Percentiles rank a stretch among this genome's conserved stretches.
phyloP scores from a whole-genome alignment of 805 yeast species.

The Isabelozyma gotoi region DNA sequence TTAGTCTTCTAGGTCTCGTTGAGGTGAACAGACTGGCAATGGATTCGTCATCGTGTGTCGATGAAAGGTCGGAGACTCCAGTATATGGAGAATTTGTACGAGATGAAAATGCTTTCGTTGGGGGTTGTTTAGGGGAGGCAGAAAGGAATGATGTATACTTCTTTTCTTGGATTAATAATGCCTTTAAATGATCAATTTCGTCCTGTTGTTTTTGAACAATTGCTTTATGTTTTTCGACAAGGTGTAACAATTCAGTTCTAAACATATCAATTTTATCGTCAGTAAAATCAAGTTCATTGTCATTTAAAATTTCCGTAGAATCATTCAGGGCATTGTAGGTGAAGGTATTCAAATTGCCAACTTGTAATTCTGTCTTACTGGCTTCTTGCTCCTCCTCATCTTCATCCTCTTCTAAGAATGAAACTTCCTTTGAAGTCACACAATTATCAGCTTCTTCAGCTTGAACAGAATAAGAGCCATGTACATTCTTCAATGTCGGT shows the following conservation, averaged over 20 bases:
- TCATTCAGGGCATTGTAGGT: background rate
- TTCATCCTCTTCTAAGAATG: background rate
- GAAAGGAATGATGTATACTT: constrained; percentile 4
- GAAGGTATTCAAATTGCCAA: background rate
- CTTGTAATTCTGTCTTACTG: background rate
- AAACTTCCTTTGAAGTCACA: background rate
- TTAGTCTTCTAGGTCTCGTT: background rate
- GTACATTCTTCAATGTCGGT: background rate
- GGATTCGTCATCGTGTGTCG: background rate
- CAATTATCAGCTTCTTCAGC: background rate
- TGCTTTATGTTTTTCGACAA: constrained; percentile 20
- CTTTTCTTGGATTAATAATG: constrained; percentile 20
- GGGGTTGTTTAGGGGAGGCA: constrained; percentile 6
- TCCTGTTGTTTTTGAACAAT: constrained; percentile 22
- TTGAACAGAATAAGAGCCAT: background rate
- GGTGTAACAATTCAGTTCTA: constrained; percentile 19
- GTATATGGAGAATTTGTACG: background rate
- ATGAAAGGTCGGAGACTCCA: background rate
- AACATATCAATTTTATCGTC: constrained; percentile 8
- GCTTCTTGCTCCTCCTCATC: background rate
- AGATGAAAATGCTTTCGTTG: background rate
- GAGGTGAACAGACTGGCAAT: background rate
- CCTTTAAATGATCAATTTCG: constrained; percentile 22
- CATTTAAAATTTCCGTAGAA: background rate
- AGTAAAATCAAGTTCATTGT: background rate